Evolutionary conservation across 164 flowering plant genomes (phyloP), one percentile per base, ranked within the genome.

Genomic region (Houttuynia cordata): DNA sequence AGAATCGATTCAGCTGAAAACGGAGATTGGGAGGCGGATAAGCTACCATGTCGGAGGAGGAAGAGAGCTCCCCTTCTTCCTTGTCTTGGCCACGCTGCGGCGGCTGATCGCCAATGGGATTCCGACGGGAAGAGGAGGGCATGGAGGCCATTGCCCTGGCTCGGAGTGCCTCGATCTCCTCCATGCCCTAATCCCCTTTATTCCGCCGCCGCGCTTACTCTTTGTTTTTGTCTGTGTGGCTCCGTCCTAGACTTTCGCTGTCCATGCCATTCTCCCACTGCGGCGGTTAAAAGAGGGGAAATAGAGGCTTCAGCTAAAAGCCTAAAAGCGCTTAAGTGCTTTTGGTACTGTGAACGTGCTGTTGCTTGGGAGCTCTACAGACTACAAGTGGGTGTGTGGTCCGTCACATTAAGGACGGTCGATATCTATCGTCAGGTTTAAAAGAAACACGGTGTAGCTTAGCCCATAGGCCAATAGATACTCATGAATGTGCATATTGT

Each of bases 41-140:
- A 45, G 17, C 10, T 6, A 54, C 57, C 30, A 10, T 30, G 30
- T 54, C 61, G 57, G 57, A 45, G 22, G 62, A 22, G 34, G 88
- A 78, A 61, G 88, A 76, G 58, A 87, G 75, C 68, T 87, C 91
- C 69, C 91, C 91, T 81, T 83, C 96, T 77, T 87, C 96, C 66
- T 70, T 81, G 67, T 45, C 37, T 25, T 41, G 19, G 37, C 57
- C n/a, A n/a, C n/a, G n/a, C 10, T 39, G 51, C n/a, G 21, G 20
- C 1, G 10, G 51, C 13, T 39, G 49, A 58, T 5, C 60, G 50
- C 19, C 37, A 34, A 22, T 21, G 10, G 59, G 63, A 0, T 22
- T 22, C 9, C 42, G 19, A 22, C 58, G 47, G 34, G 34, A 23
- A 47, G 69, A 24, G n/a, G 69, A 41, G 24, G 78, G 53, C 73